Evolutionary conservation across 306 rosid genomes (phyloP).

Genomic region (Gillenia trifoliata): DNA sequence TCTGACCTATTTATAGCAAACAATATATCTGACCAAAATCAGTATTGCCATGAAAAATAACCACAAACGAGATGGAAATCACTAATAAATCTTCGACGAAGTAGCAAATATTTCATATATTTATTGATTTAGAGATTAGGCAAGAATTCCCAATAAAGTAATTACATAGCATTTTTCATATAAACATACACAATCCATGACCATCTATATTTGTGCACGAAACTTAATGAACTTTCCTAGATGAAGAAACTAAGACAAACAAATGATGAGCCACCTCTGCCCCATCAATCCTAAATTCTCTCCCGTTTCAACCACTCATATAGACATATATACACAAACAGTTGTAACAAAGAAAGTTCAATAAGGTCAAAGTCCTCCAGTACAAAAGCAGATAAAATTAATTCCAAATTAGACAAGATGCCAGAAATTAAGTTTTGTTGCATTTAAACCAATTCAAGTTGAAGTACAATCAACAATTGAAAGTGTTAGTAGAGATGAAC

Average conservation of each 20-base stretch:
- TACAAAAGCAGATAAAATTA: neutral
- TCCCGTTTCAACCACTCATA: neutral
- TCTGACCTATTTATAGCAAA: neutral
- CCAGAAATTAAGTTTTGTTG: neutral
- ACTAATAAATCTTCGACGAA: neutral
- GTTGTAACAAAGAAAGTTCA: neutral
- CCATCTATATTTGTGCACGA: neutral
- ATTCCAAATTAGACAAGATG: neutral
- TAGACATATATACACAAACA: neutral
- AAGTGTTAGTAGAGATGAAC: constrained; percentile 15
- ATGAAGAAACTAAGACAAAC: neutral
- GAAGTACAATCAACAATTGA: constrained; percentile 1
- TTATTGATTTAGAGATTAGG: neutral
- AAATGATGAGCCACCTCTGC: neutral
- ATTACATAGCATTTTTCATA: neutral
- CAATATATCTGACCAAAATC: neutral
- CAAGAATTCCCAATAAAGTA: neutral
- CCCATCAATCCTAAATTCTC: neutral
- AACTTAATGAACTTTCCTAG: neutral
- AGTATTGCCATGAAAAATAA: neutral
- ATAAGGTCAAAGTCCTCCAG: neutral
- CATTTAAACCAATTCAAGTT: neutral
- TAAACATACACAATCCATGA: neutral
- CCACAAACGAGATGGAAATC: neutral
- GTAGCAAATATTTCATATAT: neutral